These are phyloP conservation scores for Pyronema domesticum DNA, from an alignment of 495 filamentous ascomycete species.

Conservation along the genomic window DNA sequence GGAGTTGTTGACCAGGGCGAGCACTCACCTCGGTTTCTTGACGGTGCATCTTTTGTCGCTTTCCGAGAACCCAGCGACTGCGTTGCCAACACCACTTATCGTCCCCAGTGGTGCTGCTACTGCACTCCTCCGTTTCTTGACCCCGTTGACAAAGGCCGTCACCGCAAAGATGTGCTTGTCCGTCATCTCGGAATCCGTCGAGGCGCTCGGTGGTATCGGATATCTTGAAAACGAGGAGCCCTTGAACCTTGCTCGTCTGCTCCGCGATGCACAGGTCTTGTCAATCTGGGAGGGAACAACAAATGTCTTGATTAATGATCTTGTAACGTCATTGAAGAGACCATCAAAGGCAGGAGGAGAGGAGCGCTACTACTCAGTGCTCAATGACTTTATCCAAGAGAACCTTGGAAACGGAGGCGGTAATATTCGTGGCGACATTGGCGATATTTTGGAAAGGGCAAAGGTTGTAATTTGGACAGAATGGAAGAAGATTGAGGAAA, in stretches of 20 bases:
- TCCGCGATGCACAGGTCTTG: constrained; percentile 46
- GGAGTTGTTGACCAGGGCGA: constrained; percentile 31
- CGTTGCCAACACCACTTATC: constrained; percentile 7
- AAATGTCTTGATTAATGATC: constrained; percentile 47
- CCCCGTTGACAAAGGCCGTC: constrained; percentile 47
- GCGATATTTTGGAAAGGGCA: constrained; percentile 20
- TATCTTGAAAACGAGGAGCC: constrained; percentile 51
- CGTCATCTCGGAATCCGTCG: constrained; percentile 46
- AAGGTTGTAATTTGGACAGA: constrained; percentile 22
- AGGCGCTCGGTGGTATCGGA: constrained; percentile 57
- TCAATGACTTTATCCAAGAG: constrained; percentile 22
- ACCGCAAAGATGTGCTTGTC: constrained; percentile 36
- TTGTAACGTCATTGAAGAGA: constrained; percentile 37
- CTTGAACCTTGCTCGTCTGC: constrained; percentile 45
- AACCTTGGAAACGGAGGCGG: constrained; percentile 16
- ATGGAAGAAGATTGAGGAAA: constrained; percentile 17
- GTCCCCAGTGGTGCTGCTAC: constrained; percentile 12
- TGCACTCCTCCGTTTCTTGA: constrained; percentile 42
- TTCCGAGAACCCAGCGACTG: constrained; percentile 26
- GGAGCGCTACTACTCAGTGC: constrained; percentile 15
- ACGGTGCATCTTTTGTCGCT: constrained; percentile 39
- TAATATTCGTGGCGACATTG: neutral
- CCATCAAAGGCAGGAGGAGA: constrained; percentile 19
- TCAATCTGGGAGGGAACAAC: constrained; percentile 66
- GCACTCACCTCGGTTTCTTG: constrained; percentile 44